These are phyloP conservation scores for Moesziomyces globuligerus DNA, from an alignment of 1,284 basidiomycete genomes.

Conservation along the genomic window DNA sequence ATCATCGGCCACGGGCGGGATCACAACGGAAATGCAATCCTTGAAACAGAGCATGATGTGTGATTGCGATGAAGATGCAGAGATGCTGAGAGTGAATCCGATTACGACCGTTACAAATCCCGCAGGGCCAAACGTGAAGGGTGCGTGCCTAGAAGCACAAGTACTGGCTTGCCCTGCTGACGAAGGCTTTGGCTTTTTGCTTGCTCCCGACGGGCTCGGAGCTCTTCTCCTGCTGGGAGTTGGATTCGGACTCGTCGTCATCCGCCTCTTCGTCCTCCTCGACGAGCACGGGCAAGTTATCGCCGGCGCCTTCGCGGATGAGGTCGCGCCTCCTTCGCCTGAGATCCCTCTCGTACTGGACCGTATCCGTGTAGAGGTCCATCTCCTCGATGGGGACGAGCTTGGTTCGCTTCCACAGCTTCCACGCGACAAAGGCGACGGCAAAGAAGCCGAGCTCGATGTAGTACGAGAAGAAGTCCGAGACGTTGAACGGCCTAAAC, in stretches of 20 bases:
- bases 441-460: slow-evolving; percentile 64
- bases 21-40: too few species aligned
- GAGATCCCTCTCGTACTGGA: slow-evolving; percentile 36
- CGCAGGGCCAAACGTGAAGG: too few species aligned
- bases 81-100: background rate
- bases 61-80: too few species aligned
- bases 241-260: background rate
- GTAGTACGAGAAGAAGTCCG: slow-evolving; percentile 69
- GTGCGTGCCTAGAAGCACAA: slow-evolving; percentile 20
- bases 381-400: slow-evolving; percentile 52
- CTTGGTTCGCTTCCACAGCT: slow-evolving; percentile 46
- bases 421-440: slow-evolving; percentile 36
- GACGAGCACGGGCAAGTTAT: slow-evolving; percentile 24
- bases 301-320: slow-evolving; percentile 18
- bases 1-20: too few species aligned
- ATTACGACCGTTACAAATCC: background rate
- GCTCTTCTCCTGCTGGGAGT: slow-evolving; percentile 7
- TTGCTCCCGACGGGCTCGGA: slow-evolving; percentile 4
- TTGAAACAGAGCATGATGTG: too few species aligned
- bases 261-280: slow-evolving; percentile 35
- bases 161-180: slow-evolving; percentile 31
- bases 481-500: slow-evolving; percentile 44
- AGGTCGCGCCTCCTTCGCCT: slow-evolving; percentile 23
- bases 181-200: slow-evolving; percentile 18
- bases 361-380: slow-evolving; percentile 57